Percentiles rank a stretch among this genome's conserved stretches.
phyloP scores from a whole-genome alignment of 352 stramenopile genomes.

The Phytopythium aichiense region DNA sequence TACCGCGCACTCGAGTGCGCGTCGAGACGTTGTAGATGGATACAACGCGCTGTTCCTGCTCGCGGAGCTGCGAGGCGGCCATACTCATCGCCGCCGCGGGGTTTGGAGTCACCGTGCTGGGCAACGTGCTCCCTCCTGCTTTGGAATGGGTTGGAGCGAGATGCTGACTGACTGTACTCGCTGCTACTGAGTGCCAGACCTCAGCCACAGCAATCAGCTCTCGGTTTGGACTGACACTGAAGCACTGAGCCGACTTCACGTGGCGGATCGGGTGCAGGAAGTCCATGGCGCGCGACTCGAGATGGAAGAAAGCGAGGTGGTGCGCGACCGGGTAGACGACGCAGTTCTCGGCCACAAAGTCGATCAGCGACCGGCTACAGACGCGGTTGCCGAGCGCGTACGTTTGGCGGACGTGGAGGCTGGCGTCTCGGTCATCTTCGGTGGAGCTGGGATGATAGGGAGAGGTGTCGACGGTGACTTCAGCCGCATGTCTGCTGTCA shows the following conservation, averaged over 20 bases:
- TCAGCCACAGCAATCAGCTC: constrained; percentile 69
- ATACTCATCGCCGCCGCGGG: constrained; percentile 5
- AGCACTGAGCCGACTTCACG: constrained; percentile 53
- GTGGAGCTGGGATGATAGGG: not conserved
- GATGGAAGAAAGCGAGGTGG: constrained; percentile 58
- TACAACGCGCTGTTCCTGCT: constrained; percentile 45
- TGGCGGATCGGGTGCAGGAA: constrained; percentile 62
- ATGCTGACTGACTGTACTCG: not conserved
- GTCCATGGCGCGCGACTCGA: constrained; percentile 58
- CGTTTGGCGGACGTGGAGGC: constrained; percentile 33
- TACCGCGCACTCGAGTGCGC: constrained; percentile 34
- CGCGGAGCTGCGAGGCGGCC: constrained; percentile 13
- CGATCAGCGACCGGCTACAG: constrained; percentile 36
- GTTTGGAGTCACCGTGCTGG: not conserved
- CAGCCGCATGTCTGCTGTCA: not conserved
- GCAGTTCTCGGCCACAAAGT: constrained; percentile 51
- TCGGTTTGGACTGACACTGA: constrained; percentile 63
- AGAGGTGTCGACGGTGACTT: too few species aligned
- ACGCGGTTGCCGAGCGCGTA: constrained; percentile 43
- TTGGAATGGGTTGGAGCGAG: not conserved
- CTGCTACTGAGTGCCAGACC: constrained; percentile 23
- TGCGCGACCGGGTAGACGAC: constrained; percentile 68
- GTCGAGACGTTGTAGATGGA: constrained; percentile 62
- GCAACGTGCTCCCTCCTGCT: not conserved
- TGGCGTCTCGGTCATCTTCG: constrained; percentile 32